Conservation (phyloP, 305 asterid genomes). For the Fraxinus nigra region DNA sequence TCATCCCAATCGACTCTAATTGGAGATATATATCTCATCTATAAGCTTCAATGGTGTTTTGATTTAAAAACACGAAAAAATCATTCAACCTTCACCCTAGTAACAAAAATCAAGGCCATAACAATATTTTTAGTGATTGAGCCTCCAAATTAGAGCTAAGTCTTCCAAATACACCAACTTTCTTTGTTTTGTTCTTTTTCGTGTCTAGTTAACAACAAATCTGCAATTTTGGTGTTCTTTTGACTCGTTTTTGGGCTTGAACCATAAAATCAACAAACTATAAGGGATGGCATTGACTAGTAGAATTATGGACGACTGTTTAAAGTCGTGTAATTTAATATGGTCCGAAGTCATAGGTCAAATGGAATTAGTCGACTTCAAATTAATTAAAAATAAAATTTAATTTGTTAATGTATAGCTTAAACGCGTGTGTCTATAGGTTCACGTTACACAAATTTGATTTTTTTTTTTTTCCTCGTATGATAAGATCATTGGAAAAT, state of each 20-base stretch:
- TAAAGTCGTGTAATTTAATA: background rate
- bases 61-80: too few relatives aligned
- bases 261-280: background rate
- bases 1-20: background rate
- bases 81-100: background rate
- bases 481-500: background rate
- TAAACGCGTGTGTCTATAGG: too few relatives aligned
- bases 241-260: background rate
- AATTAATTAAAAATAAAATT: too few relatives aligned
- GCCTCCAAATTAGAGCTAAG: background rate
- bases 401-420: background rate
- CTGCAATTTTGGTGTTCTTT: background rate
- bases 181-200: slow-evolving; percentile 6
- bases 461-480: too few relatives aligned
- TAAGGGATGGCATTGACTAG: background rate
- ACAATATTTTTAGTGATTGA: background rate
- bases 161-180: background rate
- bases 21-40: too few relatives aligned
- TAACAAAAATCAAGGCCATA: slow-evolving; percentile 5
- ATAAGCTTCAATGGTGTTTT: slow-evolving; percentile 19
- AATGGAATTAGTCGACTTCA: background rate
- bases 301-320: background rate
- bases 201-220: background rate
- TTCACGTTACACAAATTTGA: background rate
- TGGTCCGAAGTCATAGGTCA: background rate